Evolutionary conservation across 2,329 filamentous ascomycete genomes (phyloP), one percentile per base, ranked within the genome.

Genomic region (Penicillium nordicum): DNA sequence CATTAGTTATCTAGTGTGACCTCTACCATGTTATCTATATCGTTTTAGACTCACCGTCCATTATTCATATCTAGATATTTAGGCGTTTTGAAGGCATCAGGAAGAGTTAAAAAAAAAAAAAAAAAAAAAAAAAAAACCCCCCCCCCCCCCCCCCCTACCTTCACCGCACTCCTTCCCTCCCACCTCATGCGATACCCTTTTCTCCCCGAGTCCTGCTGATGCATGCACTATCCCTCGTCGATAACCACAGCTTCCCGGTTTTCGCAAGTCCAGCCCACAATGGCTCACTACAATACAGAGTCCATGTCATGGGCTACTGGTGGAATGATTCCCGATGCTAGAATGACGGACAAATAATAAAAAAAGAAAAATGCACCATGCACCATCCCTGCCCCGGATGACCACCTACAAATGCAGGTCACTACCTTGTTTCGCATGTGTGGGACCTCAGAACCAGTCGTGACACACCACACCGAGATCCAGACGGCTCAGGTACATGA

Each of bases 351-450:
- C 42, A 52, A 32, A 46, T 25, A 40, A 32, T 12, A 16, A 23
- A 16, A 12, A 25, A 27, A 12, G 12, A 36, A 37, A 40, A 14
- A 46, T n/a, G 23, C 29, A 45, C 14, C 27, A 25, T 41, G 27
- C 50, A 30, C 8, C 18, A 45, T 46, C 41, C 34, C 29, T 51
- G 48, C 12, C 37, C n/a, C 48, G 23, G 48, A 44, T 52, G 41
- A 45, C 41, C 34, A 23, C 34, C 46, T 55, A 21, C 48, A 41
- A 36, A 46, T 56, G 53, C 48, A 56, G 36, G 53, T 52, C 53
- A 56, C 53, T 52, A 56, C 42, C 41, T 56, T 52, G 48, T 52
- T 52, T 46, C 41, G 48, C 42, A 29, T 25, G 25, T 37, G 53
- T 56, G 48, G 30, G 46, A 56, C 53, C n/a, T 25, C n/a, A 41